Evolutionary conservation across 306 rosid genomes (phyloP).

Genomic region (Datisca glomerata): DNA sequence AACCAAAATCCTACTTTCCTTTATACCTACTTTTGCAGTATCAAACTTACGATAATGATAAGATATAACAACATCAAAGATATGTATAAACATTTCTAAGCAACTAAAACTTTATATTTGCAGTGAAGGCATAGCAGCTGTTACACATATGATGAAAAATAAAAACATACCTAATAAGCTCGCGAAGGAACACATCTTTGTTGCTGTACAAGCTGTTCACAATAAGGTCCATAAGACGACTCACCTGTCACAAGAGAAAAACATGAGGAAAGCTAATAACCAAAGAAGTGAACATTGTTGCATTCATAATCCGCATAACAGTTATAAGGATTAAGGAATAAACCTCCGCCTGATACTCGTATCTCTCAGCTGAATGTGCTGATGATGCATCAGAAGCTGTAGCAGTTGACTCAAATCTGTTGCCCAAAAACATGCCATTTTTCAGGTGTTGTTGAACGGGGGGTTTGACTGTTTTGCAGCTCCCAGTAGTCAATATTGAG

Average conservation of each 20-base stretch:
- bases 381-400: slow-evolving; percentile 57
- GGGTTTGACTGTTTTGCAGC: slow-evolving; percentile 14
- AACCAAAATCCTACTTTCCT: no score
- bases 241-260: slow-evolving; percentile 48
- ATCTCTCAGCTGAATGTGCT: slow-evolving; percentile 45
- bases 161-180: slow-evolving; percentile 67
- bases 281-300: not conserved
- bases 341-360: slow-evolving; percentile 96
- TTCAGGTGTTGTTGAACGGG: slow-evolving; percentile 16
- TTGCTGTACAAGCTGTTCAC: slow-evolving; percentile 94
- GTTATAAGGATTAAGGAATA: slow-evolving; percentile 2
- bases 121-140: no score
- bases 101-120: no score
- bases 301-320: not conserved
- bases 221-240: slow-evolving; percentile 98
- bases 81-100: not conserved
- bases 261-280: slow-evolving; percentile 1
- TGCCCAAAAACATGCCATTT: slow-evolving; percentile 23
- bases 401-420: slow-evolving; percentile 67
- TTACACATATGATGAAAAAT: not conserved
- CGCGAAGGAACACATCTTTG: slow-evolving; percentile 94
- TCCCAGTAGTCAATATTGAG: slow-evolving; percentile 34
- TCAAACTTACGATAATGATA: no score
- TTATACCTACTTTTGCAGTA: no score
- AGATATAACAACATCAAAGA: not conserved